These are phyloP conservation scores for Yarrowia sp. DNA, from an alignment of 805 yeast genomes.

Conservation along the genomic window DNA sequence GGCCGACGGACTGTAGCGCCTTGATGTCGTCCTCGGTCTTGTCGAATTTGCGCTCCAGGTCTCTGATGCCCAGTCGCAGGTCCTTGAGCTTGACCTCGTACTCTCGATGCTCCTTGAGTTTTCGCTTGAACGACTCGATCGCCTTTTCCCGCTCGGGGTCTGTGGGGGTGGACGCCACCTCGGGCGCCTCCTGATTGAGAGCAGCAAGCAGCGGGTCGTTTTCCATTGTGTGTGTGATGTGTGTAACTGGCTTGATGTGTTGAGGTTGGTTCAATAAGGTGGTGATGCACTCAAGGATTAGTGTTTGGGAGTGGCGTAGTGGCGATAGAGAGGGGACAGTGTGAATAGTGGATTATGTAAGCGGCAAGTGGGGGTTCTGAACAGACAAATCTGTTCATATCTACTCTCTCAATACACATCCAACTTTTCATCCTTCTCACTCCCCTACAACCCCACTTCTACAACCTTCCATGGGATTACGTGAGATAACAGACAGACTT, in stretches of 20 bases:
- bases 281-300: conserved; percentile 13
- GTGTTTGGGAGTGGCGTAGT: conserved; percentile 16
- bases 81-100: conserved; percentile 92
- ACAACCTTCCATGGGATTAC: not conserved
- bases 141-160: conserved; percentile 83
- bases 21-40: conserved; percentile 97
- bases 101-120: conserved; percentile 88
- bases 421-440: no score
- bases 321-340: not conserved
- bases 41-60: conserved; percentile 79
- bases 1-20: conserved; percentile 96
- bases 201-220: conserved; percentile 49
- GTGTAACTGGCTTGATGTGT: not conserved
- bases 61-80: conserved; percentile 81
- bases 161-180: conserved; percentile 50
- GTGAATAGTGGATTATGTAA: not conserved
- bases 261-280: not conserved
- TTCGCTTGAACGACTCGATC: conserved; percentile 76
- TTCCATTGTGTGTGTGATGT: conserved; percentile 40
- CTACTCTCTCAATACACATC: no score
- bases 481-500: not conserved
- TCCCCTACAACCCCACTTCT: not conserved
- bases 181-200: conserved; percentile 46
- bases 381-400: no score
- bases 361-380: no score